Conservation (phyloP, 2,329 filamentous ascomycete species). For the Venturia nashicola region DNA sequence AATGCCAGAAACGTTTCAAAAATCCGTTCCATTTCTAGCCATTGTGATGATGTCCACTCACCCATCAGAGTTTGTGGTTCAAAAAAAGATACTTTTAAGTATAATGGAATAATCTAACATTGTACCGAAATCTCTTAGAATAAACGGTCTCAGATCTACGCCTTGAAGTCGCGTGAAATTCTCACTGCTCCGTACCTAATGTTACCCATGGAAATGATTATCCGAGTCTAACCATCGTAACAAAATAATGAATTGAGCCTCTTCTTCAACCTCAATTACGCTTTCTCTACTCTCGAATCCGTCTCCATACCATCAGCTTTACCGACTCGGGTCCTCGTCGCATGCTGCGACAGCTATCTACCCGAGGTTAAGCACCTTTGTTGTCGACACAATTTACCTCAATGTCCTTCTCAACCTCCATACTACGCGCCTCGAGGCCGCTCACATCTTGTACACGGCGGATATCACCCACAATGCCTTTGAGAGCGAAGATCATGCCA, state of each 20-base stretch:
- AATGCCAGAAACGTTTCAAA: background rate
- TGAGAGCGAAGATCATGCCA: conserved; percentile 62
- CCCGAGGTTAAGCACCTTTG: conserved; percentile 27
- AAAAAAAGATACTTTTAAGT: too few relatives aligned
- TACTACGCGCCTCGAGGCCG: conserved; percentile 27
- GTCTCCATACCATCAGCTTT: too few relatives aligned
- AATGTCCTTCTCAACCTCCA: conserved; percentile 33
- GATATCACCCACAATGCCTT: conserved; percentile 50
- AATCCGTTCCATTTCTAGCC: background rate
- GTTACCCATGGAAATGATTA: conserved; percentile 2
- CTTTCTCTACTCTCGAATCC: background rate
- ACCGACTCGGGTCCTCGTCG: background rate
- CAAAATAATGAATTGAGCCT: background rate
- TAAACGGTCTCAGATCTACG: background rate
- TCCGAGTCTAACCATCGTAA: background rate
- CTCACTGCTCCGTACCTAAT: background rate
- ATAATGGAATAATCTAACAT: too few relatives aligned
- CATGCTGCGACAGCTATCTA: conserved; percentile 15
- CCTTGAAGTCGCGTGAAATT: background rate
- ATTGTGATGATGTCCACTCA: background rate
- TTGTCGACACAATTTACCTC: background rate
- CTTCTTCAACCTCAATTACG: background rate
- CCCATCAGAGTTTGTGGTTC: background rate
- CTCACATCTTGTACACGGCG: conserved; percentile 25
- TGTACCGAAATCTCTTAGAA: too few relatives aligned